Base-by-base conservation (phyloP, 2,329 filamentous ascomycete species). In the Sphaerulina populicola region DNA sequence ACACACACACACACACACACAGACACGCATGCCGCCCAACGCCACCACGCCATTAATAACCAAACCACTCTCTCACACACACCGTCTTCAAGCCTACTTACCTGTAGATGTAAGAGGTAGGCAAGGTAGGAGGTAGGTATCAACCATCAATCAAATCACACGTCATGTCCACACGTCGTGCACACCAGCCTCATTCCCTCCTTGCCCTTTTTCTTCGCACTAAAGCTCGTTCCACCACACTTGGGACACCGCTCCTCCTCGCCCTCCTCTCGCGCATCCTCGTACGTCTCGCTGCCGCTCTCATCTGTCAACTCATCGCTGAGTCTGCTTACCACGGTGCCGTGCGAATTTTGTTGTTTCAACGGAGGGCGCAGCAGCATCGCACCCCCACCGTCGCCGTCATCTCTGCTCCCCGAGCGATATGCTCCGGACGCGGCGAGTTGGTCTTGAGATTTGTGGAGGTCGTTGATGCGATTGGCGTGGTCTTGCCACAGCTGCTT, bases 141-240 rank as follows among this genome's bases (percentile, higher is more conserved):
- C n/a, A n/a, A n/a, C n/a, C n/a, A n/a, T n/a, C n/a, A n/a, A n/a
- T n/a, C n/a, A n/a, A n/a, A 39, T 23, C 15, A 23, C 9, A 23
- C 39, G 30, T 44, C 42, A 15, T 14, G 9, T 8, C 47, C 40
- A 35, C 33, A 50, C 2, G 15, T 23, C 6, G 29, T 42, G n/a
- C 47, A 53, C 12, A 82, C 73, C 57, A 86, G 66, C 53, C 72
- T 74, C 62, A 80, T 78, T 38, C 70, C 72, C 6, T 74, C 75
- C 27, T 71, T 74, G 3, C 74, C 69, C 53, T 76, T 79, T 57
- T 76, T 79, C 57, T 76, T 79, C 1, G 78, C 77, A 57, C 79
- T 79, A 58, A 88, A 88, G 53, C 81, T 79, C 15, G 68, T 75
- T 1, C 78, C 75, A 4, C 76, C 75, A 61, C 84, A 88, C 18